Evolutionary conservation across 352 stramenopile genomes (phyloP), one percentile per base, ranked within the genome.

Genomic region (Pythium guiyangense): DNA sequence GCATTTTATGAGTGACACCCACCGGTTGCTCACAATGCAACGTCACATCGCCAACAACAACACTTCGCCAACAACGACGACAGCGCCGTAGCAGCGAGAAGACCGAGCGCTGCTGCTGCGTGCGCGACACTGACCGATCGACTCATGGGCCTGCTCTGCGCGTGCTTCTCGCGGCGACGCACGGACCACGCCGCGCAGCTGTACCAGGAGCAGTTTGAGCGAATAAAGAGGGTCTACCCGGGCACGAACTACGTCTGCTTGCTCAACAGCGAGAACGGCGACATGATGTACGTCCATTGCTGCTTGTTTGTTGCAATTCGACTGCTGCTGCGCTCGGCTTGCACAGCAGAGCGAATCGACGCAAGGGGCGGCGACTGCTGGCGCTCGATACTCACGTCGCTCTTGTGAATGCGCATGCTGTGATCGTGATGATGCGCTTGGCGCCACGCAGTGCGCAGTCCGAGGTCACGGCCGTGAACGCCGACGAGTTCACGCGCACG

Each of bases 181-280:
- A 63, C 72, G 17, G 79, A 86, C 62, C 62, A 73, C 49, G 53
- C 68, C 29, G 69, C 78, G 58, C 67, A 60, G 67, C 76, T 72
- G 26, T 90, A 86, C 64, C 51, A 85, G 25, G 84, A 90, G 54
- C 81, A 92, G 65, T 90, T 94, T 52, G 77, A 90, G 49, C 76
- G 79, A 49, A 84, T 94, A 49, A 71, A 81, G 49, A 59, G 51
- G 49, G 73, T 89, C 39, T 94, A 86, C 66, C 84, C 81, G 5
- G 84, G 84, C 49, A 94, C 84, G 17, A 74, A 77, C 51, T 94
- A 92, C 64, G 70, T 88, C 34, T 94, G 84, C 67, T 55, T 94
- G 50, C 62, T 94, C 44, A 79, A 91, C 73, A 76, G 71, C 53
- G 73, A 81, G 48, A 88, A 58, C 27, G 84, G 82, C 45, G 83